Base-by-base conservation (phyloP, 2,329 filamentous ascomycete genomes). In the Trichoderma oligosporum region DNA sequence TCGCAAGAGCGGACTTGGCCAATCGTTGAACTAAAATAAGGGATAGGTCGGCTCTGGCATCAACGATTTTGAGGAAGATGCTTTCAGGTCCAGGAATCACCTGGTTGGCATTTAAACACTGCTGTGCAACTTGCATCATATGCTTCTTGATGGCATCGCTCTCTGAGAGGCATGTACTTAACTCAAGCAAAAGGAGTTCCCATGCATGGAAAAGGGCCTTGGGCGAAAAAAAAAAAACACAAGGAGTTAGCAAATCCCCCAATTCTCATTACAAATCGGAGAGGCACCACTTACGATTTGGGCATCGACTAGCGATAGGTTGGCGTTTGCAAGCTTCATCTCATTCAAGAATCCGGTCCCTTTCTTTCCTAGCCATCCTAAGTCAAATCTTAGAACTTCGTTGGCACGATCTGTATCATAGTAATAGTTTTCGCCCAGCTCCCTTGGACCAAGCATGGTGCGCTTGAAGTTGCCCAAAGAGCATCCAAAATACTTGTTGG, bases 231-330 rank as follows among this genome's bases (percentile, higher is more conserved):
- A 18, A 18, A 16, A n/a, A 14, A 8, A 41, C 5, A 57, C 68
- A 59, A 70, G 64, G 38, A 4, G 36, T 48, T 41, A 33, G 58
- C 58, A 57, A 5, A 11, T 20, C 14, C 5, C 24, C 5, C 7
- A 4, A 9, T 24, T 25, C 4, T 11, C n/a, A 5, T 12, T 36
- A 16, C 5, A 41, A 25, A 24, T 44, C 41, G 3, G 14, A 46
- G 11, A 27, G 20, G 4, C 5, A 48, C 24, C 25, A 58, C 86
- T 74, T 78, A 89, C 86, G 62, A 94, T 86, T 75, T 99, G 91
- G 22, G 93, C 89, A 70, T 97, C 91, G 31, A 99, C 91, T 31
- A 96, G 78, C 22, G 92, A 96, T 52, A 99, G 72, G 71, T 99
- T 97, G 61, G 88, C 77, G 70, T 99, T 99, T 39, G 93, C 94